phyloP scores from a whole-genome alignment of 345 rosid species.

The Eucalyptus pumila region DNA sequence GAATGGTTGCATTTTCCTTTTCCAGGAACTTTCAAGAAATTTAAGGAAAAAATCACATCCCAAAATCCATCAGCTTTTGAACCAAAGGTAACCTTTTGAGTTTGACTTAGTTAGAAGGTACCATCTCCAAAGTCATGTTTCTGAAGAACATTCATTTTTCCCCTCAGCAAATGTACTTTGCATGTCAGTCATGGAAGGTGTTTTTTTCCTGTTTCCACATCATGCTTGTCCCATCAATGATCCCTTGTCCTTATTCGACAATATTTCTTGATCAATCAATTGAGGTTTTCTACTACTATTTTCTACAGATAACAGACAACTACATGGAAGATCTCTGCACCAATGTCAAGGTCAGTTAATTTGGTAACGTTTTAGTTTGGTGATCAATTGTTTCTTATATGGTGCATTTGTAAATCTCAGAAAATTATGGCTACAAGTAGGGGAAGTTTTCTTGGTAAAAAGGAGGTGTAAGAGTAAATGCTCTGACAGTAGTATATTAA shows the following conservation, averaged over 20 bases:
- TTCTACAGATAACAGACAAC: conserved; percentile 40
- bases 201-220: background rate
- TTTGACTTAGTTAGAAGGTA: background rate
- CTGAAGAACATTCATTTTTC: background rate
- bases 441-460: background rate
- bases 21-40: conserved; percentile 74
- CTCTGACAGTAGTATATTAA: background rate
- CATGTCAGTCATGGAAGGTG: background rate
- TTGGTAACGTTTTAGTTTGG: background rate
- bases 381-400: background rate
- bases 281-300: background rate
- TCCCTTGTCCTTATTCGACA: background rate
- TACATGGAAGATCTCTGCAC: conserved; percentile 69
- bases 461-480: background rate
- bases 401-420: background rate
- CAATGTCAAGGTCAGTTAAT: conserved; percentile 51
- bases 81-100: conserved; percentile 35
- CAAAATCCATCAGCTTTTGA: conserved; percentile 57
- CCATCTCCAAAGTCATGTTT: background rate
- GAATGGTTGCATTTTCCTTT: background rate
- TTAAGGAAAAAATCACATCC: conserved; percentile 53
- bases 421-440: background rate
- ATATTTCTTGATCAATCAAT: background rate
- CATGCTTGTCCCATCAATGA: background rate
- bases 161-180: background rate